Base-by-base conservation (phyloP, 108 stramenopile species). In the Fragilaria radians region DNA sequence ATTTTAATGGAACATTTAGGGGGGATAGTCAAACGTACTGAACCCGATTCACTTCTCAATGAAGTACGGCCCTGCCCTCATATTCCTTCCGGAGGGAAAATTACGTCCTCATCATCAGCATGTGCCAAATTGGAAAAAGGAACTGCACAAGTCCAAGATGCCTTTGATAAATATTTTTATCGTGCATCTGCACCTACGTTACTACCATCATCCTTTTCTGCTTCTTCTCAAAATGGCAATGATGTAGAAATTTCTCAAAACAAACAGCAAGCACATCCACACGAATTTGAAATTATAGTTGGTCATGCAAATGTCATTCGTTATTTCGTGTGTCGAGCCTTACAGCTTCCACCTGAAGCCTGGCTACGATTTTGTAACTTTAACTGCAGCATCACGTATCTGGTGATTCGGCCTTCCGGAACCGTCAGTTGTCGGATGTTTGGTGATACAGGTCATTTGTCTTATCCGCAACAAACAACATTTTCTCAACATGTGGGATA, bases 281-380 rank as follows among this genome's bases (percentile, higher is more conserved):
- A 96, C 63, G 89, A 94, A 65, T 94, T 92, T 67, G 92, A 93
- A 67, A 83, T 96, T 49, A 83, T 96, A 45, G 90, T 96, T 7
- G 90, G 95, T 53, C 95, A 96, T 57, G 95, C 85, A 59, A 96
- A 94, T 57, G 93, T 96, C n/a, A 96, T 96, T 74, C 89, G 95
- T 5, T 96, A 94, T 73, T 91, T 94, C 61, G 72, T 93, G 24
- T 83, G 90, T 54, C 81, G 95, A 1, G 95, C 95, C 2, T 60
- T 96, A 54, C 95, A 96, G 61, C 49, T 96, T 3, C 93, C 93
- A 61, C 93, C 93, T 0, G 92, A 94, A 62, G 91, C 91, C 23
- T 96, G 93, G 93, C 70, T 94, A 14, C 77, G 95, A 31, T 68
- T 88, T 23, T 89, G 91, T 52, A 85, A 82, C 11, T 94, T 93